These are phyloP conservation scores for Dillenia suffruticosa DNA, from an alignment of 164 flowering plant species.

Conservation along the genomic window DNA sequence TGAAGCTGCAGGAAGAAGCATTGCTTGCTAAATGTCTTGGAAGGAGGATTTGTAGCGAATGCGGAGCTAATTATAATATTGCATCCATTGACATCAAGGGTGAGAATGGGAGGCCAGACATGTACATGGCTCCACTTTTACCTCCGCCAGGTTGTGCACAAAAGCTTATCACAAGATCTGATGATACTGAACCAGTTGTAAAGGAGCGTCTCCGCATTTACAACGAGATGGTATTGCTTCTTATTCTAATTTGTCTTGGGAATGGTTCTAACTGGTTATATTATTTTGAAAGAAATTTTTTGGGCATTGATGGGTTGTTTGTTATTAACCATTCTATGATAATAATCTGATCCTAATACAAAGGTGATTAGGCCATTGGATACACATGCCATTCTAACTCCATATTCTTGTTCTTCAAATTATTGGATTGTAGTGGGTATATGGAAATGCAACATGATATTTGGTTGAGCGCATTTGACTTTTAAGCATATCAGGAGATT, in stretches of 20 bases:
- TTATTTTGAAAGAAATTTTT: no score
- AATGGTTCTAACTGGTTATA: no score
- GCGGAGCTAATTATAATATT: constrained; percentile 76
- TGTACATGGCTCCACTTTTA: constrained; percentile 88
- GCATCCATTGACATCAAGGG: constrained; percentile 73
- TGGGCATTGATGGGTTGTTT: no score
- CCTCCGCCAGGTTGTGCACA: constrained; percentile 81
- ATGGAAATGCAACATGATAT: no score
- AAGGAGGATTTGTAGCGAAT: constrained; percentile 85
- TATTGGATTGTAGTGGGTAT: no score
- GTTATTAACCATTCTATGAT: no score
- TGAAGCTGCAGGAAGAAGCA: constrained; percentile 81
- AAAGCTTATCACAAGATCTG: constrained; percentile 83
- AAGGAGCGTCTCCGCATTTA: constrained; percentile 77
- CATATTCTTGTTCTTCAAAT: no score
- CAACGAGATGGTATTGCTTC: constrained; percentile 58
- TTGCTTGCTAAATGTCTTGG: constrained; percentile 90
- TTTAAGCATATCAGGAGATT: no score
- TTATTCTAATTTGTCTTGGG: not conserved
- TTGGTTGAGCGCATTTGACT: no score
- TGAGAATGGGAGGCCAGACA: constrained; percentile 69
- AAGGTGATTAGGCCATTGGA: no score
- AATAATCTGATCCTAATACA: no score
- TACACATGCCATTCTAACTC: no score
- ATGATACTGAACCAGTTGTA: constrained; percentile 83